phyloP scores from a whole-genome alignment of 139 green algal genomes.

The Haematococcus lacustris region DNA sequence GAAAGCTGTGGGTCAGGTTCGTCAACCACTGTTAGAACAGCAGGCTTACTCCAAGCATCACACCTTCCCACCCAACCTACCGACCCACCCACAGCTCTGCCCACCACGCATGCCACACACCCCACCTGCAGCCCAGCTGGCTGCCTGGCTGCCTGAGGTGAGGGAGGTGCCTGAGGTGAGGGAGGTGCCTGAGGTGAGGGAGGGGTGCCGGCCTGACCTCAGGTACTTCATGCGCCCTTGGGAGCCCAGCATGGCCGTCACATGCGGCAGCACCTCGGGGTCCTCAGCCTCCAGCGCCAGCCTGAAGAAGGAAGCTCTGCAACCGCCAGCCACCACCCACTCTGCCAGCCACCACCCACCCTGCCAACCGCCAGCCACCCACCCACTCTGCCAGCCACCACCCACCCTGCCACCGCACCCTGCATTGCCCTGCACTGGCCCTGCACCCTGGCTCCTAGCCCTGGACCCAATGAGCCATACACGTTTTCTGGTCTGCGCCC shows the following conservation, averaged over 20 bases:
- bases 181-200: slow-evolving; percentile 60
- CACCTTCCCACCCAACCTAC: too few species aligned
- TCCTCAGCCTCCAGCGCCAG: slow-evolving; percentile 65
- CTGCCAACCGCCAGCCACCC: background rate
- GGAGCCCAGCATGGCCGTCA: slow-evolving; percentile 47
- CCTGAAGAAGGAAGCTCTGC: slow-evolving; percentile 24
- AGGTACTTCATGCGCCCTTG: slow-evolving; percentile 50
- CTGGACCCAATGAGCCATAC: background rate
- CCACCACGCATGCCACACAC: too few species aligned
- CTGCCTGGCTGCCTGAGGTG: too few species aligned
- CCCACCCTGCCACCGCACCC: background rate
- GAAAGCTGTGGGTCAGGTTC: too few species aligned
- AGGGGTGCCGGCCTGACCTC: too few species aligned
- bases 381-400: slow-evolving; percentile 17
- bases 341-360: slow-evolving; percentile 12
- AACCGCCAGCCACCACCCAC: slow-evolving; percentile 6
- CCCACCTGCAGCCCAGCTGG: too few species aligned
- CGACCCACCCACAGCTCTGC: too few species aligned
- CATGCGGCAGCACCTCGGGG: slow-evolving; percentile 27
- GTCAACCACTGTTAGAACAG: too few species aligned
- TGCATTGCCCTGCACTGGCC: background rate
- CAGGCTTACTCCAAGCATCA: too few species aligned
- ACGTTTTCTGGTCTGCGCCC: too few species aligned
- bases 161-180: too few species aligned
- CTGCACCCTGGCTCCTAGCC: background rate